A percentile compares a stretch with the other conserved stretches of the same genome.
Conservation (phyloP, 805 yeast genomes). For the Zygosaccharomyces bailii region DNA sequence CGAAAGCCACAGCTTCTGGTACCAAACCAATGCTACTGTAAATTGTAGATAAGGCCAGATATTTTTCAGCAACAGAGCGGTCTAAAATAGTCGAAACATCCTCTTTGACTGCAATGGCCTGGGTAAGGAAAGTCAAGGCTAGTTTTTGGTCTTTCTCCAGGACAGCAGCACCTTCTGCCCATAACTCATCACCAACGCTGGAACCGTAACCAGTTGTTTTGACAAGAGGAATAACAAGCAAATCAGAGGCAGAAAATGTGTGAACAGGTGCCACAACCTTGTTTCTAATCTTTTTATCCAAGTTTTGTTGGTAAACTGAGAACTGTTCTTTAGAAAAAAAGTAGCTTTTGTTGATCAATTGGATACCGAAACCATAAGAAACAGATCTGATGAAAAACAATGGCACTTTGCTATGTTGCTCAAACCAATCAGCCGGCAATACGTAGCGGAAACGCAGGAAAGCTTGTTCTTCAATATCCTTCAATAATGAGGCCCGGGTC, state of each 20-base stretch:
- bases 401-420: constrained; percentile 39
- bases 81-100: constrained; percentile 82
- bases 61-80: constrained; percentile 70
- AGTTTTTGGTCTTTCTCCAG: constrained; percentile 44
- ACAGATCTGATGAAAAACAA: constrained; percentile 59
- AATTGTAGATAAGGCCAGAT: constrained; percentile 60
- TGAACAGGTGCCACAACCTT: constrained; percentile 35
- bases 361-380: constrained; percentile 79
- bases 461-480: constrained; percentile 51
- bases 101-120: constrained; percentile 69
- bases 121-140: constrained; percentile 63
- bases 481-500: constrained; percentile 45
- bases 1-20: constrained; percentile 57
- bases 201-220: constrained; percentile 69
- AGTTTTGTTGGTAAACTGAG: constrained; percentile 31
- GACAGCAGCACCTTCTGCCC: constrained; percentile 55
- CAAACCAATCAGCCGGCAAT: constrained; percentile 50
- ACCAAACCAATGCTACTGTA: constrained; percentile 57
- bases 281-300: constrained; percentile 39
- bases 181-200: constrained; percentile 67
- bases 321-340: constrained; percentile 41
- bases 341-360: constrained; percentile 55
- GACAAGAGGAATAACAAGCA: constrained; percentile 71
- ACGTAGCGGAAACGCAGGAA: constrained; percentile 58
- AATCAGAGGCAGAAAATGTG: constrained; percentile 57